Percentiles rank a stretch among this genome's conserved stretches.
phyloP scores from a whole-genome alignment of 345 rosid genomes.

The Nephelium lappaceum region DNA sequence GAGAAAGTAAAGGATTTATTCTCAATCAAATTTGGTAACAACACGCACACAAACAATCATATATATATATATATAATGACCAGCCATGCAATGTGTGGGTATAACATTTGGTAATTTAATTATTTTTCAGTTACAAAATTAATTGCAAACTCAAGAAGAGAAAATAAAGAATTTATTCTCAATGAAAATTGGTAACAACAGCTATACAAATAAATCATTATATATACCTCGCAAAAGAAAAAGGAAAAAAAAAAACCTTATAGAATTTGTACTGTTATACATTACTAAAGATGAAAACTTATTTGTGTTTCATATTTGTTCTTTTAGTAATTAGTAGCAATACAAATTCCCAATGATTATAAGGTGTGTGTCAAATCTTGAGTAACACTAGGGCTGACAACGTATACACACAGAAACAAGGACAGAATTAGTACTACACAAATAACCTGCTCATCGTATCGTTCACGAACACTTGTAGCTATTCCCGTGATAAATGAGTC shows the following conservation, averaged over 20 bases:
- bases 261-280: neutral
- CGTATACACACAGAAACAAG: neutral
- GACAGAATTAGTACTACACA: neutral
- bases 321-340: too few relatives aligned
- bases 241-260: neutral
- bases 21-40: neutral
- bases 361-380: neutral
- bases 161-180: neutral
- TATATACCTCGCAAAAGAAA: neutral
- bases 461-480: slow-evolving; percentile 86
- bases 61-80: neutral
- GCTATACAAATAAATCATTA: neutral
- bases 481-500: slow-evolving; percentile 94
- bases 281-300: neutral
- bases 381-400: neutral
- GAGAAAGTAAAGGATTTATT: too few relatives aligned
- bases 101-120: neutral
- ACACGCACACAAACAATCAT: neutral
- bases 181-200: neutral
- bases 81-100: neutral
- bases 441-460: slow-evolving; percentile 86
- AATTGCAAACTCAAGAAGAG: neutral
- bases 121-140: too few relatives aligned
- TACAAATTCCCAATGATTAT: too few relatives aligned
- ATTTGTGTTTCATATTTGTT: too few relatives aligned